Percentiles rank a stretch among this genome's conserved stretches.
These are phyloP conservation scores for Cytospora paraplurivora DNA, from an alignment of 2,329 filamentous ascomycete species.

Conservation along the genomic window DNA sequence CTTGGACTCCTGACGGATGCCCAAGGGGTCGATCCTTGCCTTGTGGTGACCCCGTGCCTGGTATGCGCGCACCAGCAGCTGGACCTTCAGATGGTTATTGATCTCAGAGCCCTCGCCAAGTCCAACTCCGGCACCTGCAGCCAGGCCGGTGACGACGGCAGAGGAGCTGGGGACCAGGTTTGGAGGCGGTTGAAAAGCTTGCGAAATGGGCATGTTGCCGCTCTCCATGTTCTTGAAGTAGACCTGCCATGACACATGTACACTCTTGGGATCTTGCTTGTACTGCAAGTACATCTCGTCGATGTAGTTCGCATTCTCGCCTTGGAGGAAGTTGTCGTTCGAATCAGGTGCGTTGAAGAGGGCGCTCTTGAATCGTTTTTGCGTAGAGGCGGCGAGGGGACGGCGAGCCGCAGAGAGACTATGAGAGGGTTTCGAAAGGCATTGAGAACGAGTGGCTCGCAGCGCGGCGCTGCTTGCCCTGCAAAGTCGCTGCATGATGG, in stretches of 20 bases:
- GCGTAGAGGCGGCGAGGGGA: conserved; percentile 52
- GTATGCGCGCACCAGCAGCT: conserved; percentile 94
- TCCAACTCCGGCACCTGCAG: conserved; percentile 68
- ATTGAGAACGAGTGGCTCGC: conserved; percentile 40
- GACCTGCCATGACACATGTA: conserved; percentile 97
- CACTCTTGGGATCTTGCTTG: conserved; percentile 90
- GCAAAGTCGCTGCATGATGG: conserved; percentile 29
- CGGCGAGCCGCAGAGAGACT: conserved; percentile 49
- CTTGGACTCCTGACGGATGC: conserved; percentile 83
- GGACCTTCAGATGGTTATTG: conserved; percentile 96
- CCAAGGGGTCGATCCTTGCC: conserved; percentile 93
- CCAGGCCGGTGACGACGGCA: conserved; percentile 73
- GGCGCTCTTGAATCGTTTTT: conserved; percentile 58
- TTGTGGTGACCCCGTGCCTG: conserved; percentile 98
- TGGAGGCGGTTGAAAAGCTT: conserved; percentile 94
- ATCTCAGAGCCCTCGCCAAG: conserved; percentile 76
- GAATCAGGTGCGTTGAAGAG: conserved; percentile 66
- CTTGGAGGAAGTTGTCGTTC: conserved; percentile 94
- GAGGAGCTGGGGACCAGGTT: conserved; percentile 83
- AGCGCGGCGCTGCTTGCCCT: conserved; percentile 33
- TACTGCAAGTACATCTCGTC: conserved; percentile 99
- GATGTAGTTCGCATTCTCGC: conserved; percentile 97
- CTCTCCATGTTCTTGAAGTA: conserved; percentile 99
- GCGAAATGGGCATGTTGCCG: conserved; percentile 95
- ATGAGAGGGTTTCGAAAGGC: conserved; percentile 41